Conservation (phyloP, 78 protist genomes). For the Kipferlia bialata region DNA sequence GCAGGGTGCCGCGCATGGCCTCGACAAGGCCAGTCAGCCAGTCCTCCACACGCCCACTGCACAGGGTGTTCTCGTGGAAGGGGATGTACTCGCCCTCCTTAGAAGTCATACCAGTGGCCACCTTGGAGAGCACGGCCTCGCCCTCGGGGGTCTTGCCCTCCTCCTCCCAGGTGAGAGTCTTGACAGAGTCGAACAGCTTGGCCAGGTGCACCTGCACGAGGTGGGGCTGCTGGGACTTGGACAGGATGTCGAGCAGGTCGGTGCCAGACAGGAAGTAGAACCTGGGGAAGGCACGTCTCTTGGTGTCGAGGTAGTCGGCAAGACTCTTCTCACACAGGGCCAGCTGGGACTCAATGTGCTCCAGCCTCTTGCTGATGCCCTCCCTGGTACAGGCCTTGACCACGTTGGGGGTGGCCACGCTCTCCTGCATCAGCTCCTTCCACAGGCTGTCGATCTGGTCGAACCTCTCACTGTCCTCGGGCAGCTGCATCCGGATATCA, state of each 20-base stretch:
- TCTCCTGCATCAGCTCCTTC: conserved; percentile 37
- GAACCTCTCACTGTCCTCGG: conserved; percentile 66
- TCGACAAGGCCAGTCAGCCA: conserved; percentile 41
- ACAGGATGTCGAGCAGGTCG: conserved; percentile 67
- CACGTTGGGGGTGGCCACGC: conserved; percentile 15
- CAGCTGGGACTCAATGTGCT: conserved; percentile 25
- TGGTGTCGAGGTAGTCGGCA: conserved; percentile 63
- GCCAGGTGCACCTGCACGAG: conserved; percentile 52
- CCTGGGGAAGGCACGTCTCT: conserved; percentile 67
- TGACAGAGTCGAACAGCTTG: conserved; percentile 46
- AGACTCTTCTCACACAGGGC: conserved; percentile 61
- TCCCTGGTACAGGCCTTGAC: conserved; percentile 32
- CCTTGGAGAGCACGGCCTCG: no score
- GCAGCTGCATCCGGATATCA: conserved; percentile 74
- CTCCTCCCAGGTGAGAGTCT: conserved; percentile 7
- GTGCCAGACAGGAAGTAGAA: conserved; percentile 66
- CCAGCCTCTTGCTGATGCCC: conserved; percentile 23
- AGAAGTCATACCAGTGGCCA: conserved; percentile 46
- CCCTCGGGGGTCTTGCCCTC: not conserved
- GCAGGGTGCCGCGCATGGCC: conserved; percentile 15
- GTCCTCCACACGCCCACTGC: conserved; percentile 53
- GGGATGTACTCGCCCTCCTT: conserved; percentile 46
- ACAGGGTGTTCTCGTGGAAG: conserved; percentile 1
- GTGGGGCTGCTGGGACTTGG: conserved; percentile 55
- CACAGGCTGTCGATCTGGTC: conserved; percentile 47